phyloP scores from a whole-genome alignment of 1,284 basidiomycete genomes.

The Malassezia yamatoensis region DNA sequence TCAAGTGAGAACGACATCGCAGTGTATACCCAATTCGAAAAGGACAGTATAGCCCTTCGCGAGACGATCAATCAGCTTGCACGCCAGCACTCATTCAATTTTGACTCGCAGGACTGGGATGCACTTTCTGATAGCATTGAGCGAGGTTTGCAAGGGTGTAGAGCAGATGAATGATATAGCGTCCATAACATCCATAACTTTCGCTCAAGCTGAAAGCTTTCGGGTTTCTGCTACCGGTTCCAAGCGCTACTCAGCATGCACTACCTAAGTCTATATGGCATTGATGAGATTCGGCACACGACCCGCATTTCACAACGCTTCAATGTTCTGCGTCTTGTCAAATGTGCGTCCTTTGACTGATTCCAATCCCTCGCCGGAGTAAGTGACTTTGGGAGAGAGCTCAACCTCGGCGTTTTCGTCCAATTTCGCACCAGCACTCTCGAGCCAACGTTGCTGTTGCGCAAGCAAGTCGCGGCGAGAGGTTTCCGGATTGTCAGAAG shows the following conservation, averaged over 20 bases:
- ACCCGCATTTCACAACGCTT: slow-evolving; percentile 1
- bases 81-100: neutral
- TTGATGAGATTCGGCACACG: no score
- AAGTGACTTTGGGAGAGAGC: slow-evolving; percentile 74
- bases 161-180: no score
- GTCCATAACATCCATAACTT: no score
- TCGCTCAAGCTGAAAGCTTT: no score
- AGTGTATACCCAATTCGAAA: slow-evolving; percentile 9
- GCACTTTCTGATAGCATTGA: no score
- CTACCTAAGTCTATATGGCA: no score
- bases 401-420: slow-evolving; percentile 69
- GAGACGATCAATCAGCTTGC: no score
- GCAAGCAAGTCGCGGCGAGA: slow-evolving; percentile 76
- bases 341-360: slow-evolving; percentile 67
- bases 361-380: slow-evolving; percentile 83
- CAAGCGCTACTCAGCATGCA: no score
- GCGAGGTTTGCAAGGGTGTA: no score
- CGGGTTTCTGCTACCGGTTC: no score
- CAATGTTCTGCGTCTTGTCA: slow-evolving; percentile 38
- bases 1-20: neutral
- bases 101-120: neutral
- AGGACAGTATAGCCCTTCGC: slow-evolving; percentile 3
- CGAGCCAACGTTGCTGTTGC: slow-evolving; percentile 80
- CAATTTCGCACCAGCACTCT: slow-evolving; percentile 65
- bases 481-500: slow-evolving; percentile 85